A percentile compares a stretch with the other conserved stretches of the same genome.
Conservation (phyloP, 1,284 basidiomycete species). For the Ustilago esculenta region DNA sequence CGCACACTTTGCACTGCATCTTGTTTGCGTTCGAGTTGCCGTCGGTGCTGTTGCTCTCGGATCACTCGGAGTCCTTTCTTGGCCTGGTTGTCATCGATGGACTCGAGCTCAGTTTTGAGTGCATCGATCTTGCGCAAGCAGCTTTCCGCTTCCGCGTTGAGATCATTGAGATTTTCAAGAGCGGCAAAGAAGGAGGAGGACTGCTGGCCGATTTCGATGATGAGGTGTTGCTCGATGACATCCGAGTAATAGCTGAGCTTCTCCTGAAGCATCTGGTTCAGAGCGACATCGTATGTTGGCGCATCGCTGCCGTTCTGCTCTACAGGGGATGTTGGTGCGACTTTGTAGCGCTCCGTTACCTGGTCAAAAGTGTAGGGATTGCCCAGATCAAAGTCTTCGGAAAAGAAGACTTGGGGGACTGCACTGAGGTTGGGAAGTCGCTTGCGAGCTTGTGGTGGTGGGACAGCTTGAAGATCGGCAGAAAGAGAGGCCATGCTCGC, state of each 20-base stretch:
- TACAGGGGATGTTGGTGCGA: constrained; percentile 15
- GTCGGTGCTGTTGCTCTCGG: constrained; percentile 46
- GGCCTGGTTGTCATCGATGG: constrained; percentile 78
- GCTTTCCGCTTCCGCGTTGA: constrained; percentile 85
- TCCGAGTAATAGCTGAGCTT: constrained; percentile 92
- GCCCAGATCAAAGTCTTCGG: constrained; percentile 82
- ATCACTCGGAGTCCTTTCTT: constrained; percentile 51
- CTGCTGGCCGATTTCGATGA: constrained; percentile 88
- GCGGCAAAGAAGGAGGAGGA: constrained; percentile 96
- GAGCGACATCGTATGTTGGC: constrained; percentile 55
- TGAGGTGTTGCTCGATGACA: constrained; percentile 91
- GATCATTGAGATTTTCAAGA: constrained; percentile 88
- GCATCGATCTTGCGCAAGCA: constrained; percentile 81
- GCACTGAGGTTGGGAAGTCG: constrained; percentile 72
- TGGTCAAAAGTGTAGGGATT: constrained; percentile 83
- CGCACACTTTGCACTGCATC: constrained; percentile 40
- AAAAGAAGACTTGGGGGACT: constrained; percentile 81
- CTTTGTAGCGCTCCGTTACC: constrained; percentile 75
- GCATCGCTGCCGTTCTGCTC: constrained; percentile 10
- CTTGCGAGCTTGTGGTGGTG: constrained; percentile 32
- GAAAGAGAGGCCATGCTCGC: constrained; percentile 39
- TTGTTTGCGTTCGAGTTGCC: constrained; percentile 44
- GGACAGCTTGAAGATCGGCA: constrained; percentile 37
- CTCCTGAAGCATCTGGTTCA: constrained; percentile 79
- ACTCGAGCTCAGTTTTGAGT: constrained; percentile 77